A percentile compares a stretch with the other conserved stretches of the same genome.
These are phyloP conservation scores for Metschnikowia lochheadii DNA, from an alignment of 805 yeast species.

Conservation along the genomic window DNA sequence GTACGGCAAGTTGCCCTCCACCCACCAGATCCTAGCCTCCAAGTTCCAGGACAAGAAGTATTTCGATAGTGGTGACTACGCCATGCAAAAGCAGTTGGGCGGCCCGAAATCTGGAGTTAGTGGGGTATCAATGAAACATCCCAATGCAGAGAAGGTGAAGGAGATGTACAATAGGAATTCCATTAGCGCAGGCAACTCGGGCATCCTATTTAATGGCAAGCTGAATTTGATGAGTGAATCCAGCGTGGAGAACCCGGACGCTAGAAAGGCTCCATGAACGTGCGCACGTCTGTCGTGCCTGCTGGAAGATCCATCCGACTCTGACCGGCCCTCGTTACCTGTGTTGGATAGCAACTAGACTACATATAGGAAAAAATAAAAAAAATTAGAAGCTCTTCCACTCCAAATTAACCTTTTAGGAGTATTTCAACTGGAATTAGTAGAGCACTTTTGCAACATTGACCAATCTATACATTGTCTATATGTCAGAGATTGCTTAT, in stretches of 20 bases:
- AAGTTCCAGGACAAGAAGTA: conserved; percentile 84
- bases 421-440: no score
- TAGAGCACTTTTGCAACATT: no score
- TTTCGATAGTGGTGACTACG: conserved; percentile 93
- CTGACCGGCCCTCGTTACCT: background rate
- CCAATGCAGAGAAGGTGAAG: conserved; percentile 56
- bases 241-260: conserved; percentile 21
- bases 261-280: background rate
- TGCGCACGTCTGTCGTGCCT: background rate
- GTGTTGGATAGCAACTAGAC: background rate
- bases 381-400: background rate
- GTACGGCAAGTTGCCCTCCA: conserved; percentile 84
- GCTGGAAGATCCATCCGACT: background rate
- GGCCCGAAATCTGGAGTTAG: conserved; percentile 29
- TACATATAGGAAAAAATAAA: background rate
- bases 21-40: conserved; percentile 67
- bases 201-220: conserved; percentile 45
- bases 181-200: conserved; percentile 46
- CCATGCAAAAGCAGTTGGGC: conserved; percentile 56
- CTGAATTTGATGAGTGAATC: conserved; percentile 54
- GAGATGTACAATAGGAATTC: conserved; percentile 56
- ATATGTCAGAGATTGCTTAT: no score
- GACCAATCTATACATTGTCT: no score
- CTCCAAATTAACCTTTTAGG: no score
- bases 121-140: conserved; percentile 42